Conservation (phyloP, 495 filamentous ascomycete genomes). For the Podospora australis region DNA sequence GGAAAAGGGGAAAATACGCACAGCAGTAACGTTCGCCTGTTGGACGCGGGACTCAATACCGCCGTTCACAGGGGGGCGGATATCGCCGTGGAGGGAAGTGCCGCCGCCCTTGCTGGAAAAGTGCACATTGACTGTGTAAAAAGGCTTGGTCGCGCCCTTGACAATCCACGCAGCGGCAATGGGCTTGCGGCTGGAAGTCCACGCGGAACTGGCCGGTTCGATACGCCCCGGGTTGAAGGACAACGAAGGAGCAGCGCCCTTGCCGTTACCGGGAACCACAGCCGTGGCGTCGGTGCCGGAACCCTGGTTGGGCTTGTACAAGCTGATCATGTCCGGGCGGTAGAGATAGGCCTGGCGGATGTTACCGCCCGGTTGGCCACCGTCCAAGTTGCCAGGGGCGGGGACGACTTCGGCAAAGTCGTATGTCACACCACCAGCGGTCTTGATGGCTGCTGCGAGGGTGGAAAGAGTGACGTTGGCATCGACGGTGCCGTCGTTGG, state of each 20-base stretch:
- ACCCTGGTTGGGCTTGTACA: constrained; percentile 44
- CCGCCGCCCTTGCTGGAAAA: constrained; percentile 51
- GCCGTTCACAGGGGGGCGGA: constrained; percentile 54
- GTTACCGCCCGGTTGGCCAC: constrained; percentile 57
- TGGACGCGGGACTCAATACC: constrained; percentile 39
- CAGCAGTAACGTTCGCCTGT: constrained; percentile 45
- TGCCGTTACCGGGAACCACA: constrained; percentile 37
- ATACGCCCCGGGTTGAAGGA: constrained; percentile 55
- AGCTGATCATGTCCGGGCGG: constrained; percentile 41
- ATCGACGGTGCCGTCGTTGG: constrained; percentile 42
- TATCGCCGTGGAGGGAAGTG: constrained; percentile 48
- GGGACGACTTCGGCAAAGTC: constrained; percentile 45
- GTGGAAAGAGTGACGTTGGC: constrained; percentile 42
- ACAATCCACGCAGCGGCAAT: constrained; percentile 51
- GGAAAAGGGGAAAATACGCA: constrained; percentile 20
- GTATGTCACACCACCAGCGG: constrained; percentile 35
- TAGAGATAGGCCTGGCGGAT: constrained; percentile 59
- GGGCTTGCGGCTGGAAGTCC: constrained; percentile 50
- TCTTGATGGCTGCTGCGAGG: constrained; percentile 36
- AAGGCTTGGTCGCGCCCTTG: constrained; percentile 30
- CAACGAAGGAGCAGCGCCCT: constrained; percentile 23
- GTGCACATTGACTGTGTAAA: constrained; percentile 60
- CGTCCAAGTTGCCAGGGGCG: constrained; percentile 39
- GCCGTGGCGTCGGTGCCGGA: constrained; percentile 36
- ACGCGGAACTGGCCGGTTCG: constrained; percentile 48